Base-by-base conservation (phyloP, 2,329 filamentous ascomycete genomes). In the Blastomyces silverae region DNA sequence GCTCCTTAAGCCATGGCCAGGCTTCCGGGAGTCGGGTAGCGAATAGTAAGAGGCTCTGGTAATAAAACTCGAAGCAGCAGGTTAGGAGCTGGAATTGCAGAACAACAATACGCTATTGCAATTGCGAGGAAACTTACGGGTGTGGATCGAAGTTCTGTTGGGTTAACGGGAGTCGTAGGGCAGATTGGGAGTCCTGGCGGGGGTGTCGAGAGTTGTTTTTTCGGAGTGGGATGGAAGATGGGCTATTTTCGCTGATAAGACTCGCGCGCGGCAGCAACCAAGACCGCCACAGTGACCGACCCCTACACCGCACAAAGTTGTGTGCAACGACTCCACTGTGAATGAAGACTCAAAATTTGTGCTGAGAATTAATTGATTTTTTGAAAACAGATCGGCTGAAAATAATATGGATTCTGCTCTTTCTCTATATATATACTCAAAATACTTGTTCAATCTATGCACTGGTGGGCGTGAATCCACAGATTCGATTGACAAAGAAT, bases 21-120 rank as follows among this genome's bases (percentile, higher is more conserved):
- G 25, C 59, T 37, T 31, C 15, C 17, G 25, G 42, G 25, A 22
- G 25, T 25, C 25, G 59, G 39, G 25, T 28, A 50, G 25, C 56
- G 37, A 28, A 59, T 25, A 28, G 15, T 59, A 22, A 39, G 11
- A 22, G 55, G 31, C 55, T 57, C 31, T 57, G 22, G 37, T 25
- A n/a, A 60, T 34, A 48, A 50, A 50, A 48, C 10, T 37, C 4
- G 22, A 52, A 25, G 25, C 39, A n/a, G 57, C 39, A 25, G 44
- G 25, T 37, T 31, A 22, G 39, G 37, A 17, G 25, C 20, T 44
- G 28, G 59, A 58, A 67, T 67, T 65, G 61, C 53, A 20, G 57
- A 28, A 39, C n/a, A 28, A 53, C 53, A 44, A 17, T 56, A n/a
- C 37, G 34, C 31, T 65, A 28, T 59, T 63, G 52, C 31, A 61